phyloP scores from a whole-genome alignment of 2,329 filamentous ascomycete species.

The Tricladium varicosporioides region DNA sequence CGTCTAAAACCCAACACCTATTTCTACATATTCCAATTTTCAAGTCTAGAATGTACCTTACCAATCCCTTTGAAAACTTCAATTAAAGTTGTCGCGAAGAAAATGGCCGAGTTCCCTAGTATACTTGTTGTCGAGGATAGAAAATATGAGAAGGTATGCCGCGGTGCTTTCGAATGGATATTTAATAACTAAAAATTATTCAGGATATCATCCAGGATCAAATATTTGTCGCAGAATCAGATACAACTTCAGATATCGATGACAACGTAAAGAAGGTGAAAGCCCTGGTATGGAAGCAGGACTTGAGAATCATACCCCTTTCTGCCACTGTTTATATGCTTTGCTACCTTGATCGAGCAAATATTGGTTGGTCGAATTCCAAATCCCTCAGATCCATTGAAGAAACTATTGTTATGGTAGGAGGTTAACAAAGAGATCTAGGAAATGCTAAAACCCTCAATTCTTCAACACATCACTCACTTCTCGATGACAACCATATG shows the following conservation, averaged over 20 bases:
- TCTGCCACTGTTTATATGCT: slow-evolving; percentile 64
- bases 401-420: not conserved
- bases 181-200: not conserved
- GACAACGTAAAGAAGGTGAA: slow-evolving; percentile 30
- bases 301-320: slow-evolving; percentile 61
- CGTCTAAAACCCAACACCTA: too few relatives aligned
- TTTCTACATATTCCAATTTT: too few relatives aligned
- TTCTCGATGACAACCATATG: slow-evolving; percentile 61
- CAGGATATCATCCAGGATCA: too few relatives aligned
- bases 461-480: slow-evolving; percentile 55
- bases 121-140: too few relatives aligned
- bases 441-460: slow-evolving; percentile 66
- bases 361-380: slow-evolving; percentile 50
- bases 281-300: slow-evolving; percentile 54
- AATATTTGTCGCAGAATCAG: not conserved
- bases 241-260: not conserved
- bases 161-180: too few relatives aligned
- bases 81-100: too few relatives aligned
- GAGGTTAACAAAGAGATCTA: slow-evolving; percentile 8
- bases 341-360: slow-evolving; percentile 65
- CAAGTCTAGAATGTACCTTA: too few relatives aligned
- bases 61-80: too few relatives aligned
- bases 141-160: too few relatives aligned
- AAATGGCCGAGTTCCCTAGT: too few relatives aligned
- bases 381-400: too few relatives aligned